Base-by-base conservation (phyloP, 192 early-diverging fungal species). In the Umbelopsis sp. region DNA sequence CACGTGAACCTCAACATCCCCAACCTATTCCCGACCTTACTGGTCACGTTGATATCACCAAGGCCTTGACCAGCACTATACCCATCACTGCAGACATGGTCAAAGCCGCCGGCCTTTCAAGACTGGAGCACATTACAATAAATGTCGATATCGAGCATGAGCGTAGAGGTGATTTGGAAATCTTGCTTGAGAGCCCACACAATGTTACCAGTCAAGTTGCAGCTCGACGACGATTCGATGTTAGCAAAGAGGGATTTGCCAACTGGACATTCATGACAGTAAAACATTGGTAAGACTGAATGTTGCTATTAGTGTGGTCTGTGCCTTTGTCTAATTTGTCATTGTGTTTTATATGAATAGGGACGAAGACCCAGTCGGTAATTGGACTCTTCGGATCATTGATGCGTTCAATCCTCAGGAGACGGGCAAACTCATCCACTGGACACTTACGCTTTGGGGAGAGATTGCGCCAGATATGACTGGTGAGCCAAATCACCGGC, bases 201-300 rank as follows among this genome's bases (percentile, higher is more conserved):
- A 77, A 82, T 10, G 71, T 93, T 37, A 77, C 83, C 15, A 92
- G 90, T 49, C 77, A 88, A 71, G 76, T 99, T 61, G 93, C 87
- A 0, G 84, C 85, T 0, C 74, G 80, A 25, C 72, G 97, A 16
- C 80, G 76, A 47, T 81, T 71, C 67, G 97, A 99, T 76, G 67
- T 47, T 13, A 87, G 85, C 71, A 81, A 46, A 8, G 78, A 75
- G 11, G 97, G 97, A 12, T 91, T 97, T 65, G 18, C 64, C 9
- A 85, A 89, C 68, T 99, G 97, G 97, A 95, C 92, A 30, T 94
- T 98, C 70, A 97, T 96, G 94, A 91, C 85, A 33, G 95, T 99
- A 46, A 93, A 92, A 79, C 97, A 99, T 70, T 99, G 97, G 94
- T 95, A 82, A 70, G 80, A 74, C 10, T 15, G 41, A 73, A 33